phyloP scores from a whole-genome alignment of 306 rosid species.

The Castanopsis chinensis region DNA sequence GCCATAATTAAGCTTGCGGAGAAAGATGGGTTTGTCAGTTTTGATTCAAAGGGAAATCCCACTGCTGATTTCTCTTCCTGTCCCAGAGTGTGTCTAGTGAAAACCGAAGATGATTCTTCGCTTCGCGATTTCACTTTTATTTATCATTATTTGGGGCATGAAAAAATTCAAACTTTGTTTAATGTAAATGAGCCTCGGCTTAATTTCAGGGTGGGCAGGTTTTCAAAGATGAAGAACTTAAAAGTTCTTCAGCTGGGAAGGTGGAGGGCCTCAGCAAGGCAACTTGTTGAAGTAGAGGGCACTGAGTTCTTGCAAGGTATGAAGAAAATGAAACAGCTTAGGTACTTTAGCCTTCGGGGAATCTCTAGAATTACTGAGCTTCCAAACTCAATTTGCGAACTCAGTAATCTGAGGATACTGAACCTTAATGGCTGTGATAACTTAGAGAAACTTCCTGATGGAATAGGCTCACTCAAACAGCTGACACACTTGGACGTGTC shows the following conservation, averaged over 20 bases:
- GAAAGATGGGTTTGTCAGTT: neutral
- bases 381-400: constrained; percentile 22
- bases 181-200: constrained; percentile 21
- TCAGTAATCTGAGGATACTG: constrained; percentile 20
- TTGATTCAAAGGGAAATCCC: neutral
- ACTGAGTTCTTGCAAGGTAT: constrained; percentile 21
- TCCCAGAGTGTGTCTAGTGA: constrained; percentile 4
- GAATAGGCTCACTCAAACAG: constrained; percentile 22
- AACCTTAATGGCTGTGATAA: constrained; percentile 23
- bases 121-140: neutral
- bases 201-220: constrained; percentile 10
- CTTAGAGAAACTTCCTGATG: constrained; percentile 17
- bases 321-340: constrained; percentile 18
- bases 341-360: constrained; percentile 23
- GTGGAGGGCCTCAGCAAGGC: constrained; percentile 4
- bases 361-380: constrained; percentile 16
- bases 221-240: constrained; percentile 20
- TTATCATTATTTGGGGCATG: neutral
- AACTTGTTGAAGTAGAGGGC: constrained; percentile 9
- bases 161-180: neutral
- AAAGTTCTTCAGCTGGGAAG: constrained; percentile 21
- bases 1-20: neutral
- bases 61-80: neutral
- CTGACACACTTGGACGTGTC: constrained; percentile 24
- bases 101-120: constrained; percentile 1